Conservation (phyloP, 192 early-diverging fungal species). For the Coemansia sp. region DNA sequence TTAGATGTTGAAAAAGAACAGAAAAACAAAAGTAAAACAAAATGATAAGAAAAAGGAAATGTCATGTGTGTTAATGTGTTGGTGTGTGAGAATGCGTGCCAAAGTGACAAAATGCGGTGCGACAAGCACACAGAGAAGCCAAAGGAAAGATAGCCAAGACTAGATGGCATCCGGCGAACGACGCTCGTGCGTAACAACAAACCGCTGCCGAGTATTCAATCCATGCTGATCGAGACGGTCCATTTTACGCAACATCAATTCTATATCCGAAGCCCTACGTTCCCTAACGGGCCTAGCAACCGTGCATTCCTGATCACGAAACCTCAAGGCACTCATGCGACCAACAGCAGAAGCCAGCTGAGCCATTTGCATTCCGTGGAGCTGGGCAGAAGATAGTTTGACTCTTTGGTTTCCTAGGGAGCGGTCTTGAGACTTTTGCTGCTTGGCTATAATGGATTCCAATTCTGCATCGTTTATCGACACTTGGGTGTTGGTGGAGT, state of each 20-base stretch:
- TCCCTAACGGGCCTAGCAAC: constrained; percentile 5
- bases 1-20: too few species aligned
- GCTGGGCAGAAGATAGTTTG: constrained; percentile 20
- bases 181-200: too few species aligned
- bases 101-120: too few species aligned
- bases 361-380: constrained; percentile 38
- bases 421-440: constrained; percentile 2
- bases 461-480: background rate
- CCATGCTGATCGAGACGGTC: too few species aligned
- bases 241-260: too few species aligned
- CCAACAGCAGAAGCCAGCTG: constrained; percentile 22
- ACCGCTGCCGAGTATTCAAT: too few species aligned
- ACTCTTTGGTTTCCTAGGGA: constrained; percentile 33
- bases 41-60: constrained; percentile 1
- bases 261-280: constrained; percentile 30
- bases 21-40: constrained; percentile 8
- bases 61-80: too few species aligned
- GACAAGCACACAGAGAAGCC: constrained; percentile 5
- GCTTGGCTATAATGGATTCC: background rate
- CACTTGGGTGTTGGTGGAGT: background rate
- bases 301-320: constrained; percentile 43
- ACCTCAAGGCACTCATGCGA: constrained; percentile 42
- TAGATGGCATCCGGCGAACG: too few species aligned
- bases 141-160: background rate
- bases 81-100: too few species aligned